phyloP scores from a whole-genome alignment of 148 eudicot genomes.

The Limonium bicolor region DNA sequence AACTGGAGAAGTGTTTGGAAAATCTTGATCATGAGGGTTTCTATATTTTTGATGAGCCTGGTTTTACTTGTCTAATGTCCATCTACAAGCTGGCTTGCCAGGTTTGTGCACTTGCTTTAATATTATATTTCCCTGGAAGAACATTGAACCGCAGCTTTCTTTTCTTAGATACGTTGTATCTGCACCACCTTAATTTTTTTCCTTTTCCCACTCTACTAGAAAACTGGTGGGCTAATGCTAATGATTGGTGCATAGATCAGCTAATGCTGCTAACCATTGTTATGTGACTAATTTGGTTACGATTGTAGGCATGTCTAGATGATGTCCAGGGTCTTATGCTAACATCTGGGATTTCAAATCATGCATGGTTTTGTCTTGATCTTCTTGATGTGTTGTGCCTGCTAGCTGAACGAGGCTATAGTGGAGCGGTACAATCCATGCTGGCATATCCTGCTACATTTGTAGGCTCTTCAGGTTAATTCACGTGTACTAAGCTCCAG shows the following conservation, averaged over 20 bases:
- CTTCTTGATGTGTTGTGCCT: conserved; percentile 79
- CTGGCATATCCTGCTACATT: conserved; percentile 59
- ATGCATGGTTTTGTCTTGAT: conserved; percentile 83
- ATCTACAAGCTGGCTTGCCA: conserved; percentile 58
- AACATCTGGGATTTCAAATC: conserved; percentile 48
- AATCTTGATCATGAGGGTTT: conserved; percentile 89
- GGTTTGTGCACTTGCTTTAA: conserved; percentile 13
- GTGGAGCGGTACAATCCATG: conserved; percentile 42
- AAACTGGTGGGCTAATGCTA: conserved; percentile 44
- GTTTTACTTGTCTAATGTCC: conserved; percentile 72
- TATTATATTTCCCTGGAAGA: too few species aligned
- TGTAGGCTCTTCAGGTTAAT: conserved; percentile 77
- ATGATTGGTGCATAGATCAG: too few species aligned
- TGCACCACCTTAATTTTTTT: conserved; percentile 65
- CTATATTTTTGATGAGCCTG: conserved; percentile 53
- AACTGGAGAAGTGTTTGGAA: conserved; percentile 76
- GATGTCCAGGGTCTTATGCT: conserved; percentile 44
- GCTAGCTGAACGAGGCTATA: conserved; percentile 85
- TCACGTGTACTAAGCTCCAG: conserved; percentile 25
- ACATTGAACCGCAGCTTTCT: conserved; percentile 86
- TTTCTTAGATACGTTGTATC: conserved; percentile 74
- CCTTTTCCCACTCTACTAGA: conserved; percentile 64
- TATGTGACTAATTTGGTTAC: too few species aligned
- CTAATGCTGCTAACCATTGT: too few species aligned
- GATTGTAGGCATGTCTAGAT: conserved; percentile 54